Base-by-base conservation (phyloP, 768 basidiomycete species). In the Zangia roseola region DNA sequence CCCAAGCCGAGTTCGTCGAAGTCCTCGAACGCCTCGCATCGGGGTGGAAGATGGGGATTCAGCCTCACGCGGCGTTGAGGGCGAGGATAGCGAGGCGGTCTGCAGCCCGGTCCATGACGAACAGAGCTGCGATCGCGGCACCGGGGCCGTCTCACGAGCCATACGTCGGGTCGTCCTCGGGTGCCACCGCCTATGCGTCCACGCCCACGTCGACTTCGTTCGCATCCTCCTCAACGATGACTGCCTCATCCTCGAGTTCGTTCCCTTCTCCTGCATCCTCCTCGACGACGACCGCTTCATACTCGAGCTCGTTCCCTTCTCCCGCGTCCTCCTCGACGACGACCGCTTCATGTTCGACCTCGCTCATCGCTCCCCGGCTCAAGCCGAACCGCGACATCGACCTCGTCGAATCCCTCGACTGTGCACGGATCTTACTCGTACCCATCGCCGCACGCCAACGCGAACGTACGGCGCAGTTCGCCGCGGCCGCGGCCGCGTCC, bases 1-100 rank as follows among this genome's bases (percentile, higher is more conserved):
- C 86, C 0, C 92, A 94, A 60, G 90, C 90, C 10, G 91, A 94
- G 69, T 93, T 92, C 56, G 72, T 91, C 49, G 92, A 94, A 66
- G 75, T 90, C 8, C 73, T 93, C 48, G 91, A 93, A 58, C 80
- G 92, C 10, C 80, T 94, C 36, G 84, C 88, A 0, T 69, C 76
- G 9, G 85, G 88, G 1, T 94, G 92, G 92, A 76, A 68, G 49
- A 72, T 72, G 19, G 90, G 88, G 7, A 65, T 78, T 12, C 77
- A 80, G 50, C 77, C 83, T 1, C 82, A 86, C 68, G 80, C 81
- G 37, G 28, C 65, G 65, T 46, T 65, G 67, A 60, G 26, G 26
- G 10, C 9, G 26, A 28, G 26, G 67, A 60, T 6, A 10, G 10
- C 9, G 26, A 28, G 26, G 26, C 26, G 45, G 16, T 34, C 55